Evolutionary conservation across 2,329 filamentous ascomycete genomes (phyloP).

Genomic region (Neurospora sp.): DNA sequence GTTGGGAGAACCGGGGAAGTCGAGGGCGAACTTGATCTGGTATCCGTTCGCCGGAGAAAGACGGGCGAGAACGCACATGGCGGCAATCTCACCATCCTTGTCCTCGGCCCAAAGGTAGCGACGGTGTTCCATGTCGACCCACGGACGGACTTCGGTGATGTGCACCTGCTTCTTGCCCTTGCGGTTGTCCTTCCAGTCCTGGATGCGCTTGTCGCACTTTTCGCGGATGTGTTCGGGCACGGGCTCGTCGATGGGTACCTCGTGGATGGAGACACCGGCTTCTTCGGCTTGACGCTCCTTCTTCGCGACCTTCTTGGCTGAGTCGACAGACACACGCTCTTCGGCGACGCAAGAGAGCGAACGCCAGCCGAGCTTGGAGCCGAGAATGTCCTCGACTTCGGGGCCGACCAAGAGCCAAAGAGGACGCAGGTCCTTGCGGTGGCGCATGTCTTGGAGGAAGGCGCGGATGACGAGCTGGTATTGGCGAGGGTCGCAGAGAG

Average conservation of each 20-base stretch:
- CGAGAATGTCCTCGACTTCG: conserved; percentile 71
- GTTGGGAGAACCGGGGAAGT: conserved; percentile 79
- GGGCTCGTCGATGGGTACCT: conserved; percentile 55
- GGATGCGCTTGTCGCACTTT: conserved; percentile 62
- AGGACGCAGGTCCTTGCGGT: conserved; percentile 50
- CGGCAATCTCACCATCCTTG: conserved; percentile 59
- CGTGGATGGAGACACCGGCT: conserved; percentile 72
- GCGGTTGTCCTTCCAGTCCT: conserved; percentile 69
- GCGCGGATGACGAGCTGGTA: conserved; percentile 62
- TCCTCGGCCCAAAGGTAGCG: conserved; percentile 78
- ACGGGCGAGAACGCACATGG: conserved; percentile 74
- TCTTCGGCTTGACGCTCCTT: conserved; percentile 75
- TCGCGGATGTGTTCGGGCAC: conserved; percentile 56
- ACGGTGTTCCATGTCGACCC: conserved; percentile 73
- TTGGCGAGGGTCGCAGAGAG: conserved; percentile 71
- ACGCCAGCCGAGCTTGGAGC: conserved; percentile 73
- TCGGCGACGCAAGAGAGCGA: conserved; percentile 82
- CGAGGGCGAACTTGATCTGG: conserved; percentile 93
- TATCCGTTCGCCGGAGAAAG: conserved; percentile 74
- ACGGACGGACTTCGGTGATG: conserved; percentile 79
- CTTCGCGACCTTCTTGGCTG: conserved; percentile 46
- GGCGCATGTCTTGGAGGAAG: conserved; percentile 61
- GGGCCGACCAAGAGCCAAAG: conserved; percentile 82
- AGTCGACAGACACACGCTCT: conserved; percentile 74
- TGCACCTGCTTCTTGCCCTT: conserved; percentile 79